Percentiles rank a stretch among this genome's conserved stretches.
phyloP scores from a whole-genome alignment of 352 stramenopile species.

The Peronospora destructor region DNA sequence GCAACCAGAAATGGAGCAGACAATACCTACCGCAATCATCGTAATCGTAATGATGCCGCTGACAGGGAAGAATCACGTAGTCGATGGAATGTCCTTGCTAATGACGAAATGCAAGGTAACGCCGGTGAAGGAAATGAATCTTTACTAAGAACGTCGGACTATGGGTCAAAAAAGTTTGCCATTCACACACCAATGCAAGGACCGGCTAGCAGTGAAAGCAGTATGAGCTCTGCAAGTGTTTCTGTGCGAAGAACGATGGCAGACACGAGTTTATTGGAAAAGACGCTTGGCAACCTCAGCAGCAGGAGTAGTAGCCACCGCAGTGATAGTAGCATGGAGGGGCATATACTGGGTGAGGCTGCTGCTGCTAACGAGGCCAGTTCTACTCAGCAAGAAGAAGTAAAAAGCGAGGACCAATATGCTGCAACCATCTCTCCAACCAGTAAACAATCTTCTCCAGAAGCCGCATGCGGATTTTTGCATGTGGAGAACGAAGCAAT shows the following conservation, averaged over 20 bases:
- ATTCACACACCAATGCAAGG: slow-evolving; percentile 1
- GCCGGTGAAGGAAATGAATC: slow-evolving; percentile 4
- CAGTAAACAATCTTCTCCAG: neutral
- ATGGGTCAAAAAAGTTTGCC: slow-evolving; percentile 5
- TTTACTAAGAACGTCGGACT: slow-evolving; percentile 7
- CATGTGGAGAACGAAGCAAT: slow-evolving; percentile 4
- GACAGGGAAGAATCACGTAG: slow-evolving; percentile 4
- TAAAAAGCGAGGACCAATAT: slow-evolving; percentile 1
- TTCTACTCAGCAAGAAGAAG: slow-evolving; percentile 8
- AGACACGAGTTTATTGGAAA: slow-evolving; percentile 59
- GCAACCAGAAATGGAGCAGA: neutral
- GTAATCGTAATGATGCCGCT: slow-evolving; percentile 6
- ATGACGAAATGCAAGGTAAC: slow-evolving; percentile 1
- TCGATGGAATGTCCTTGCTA: slow-evolving; percentile 9
- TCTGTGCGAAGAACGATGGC: slow-evolving; percentile 49
- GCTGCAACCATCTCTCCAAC: slow-evolving; percentile 2
- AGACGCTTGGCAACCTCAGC: slow-evolving; percentile 57
- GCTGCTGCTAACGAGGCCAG: slow-evolving; percentile 4
- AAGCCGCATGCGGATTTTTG: neutral
- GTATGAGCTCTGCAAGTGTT: slow-evolving; percentile 36
- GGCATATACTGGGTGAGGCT: slow-evolving; percentile 1
- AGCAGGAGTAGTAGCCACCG: slow-evolving; percentile 40
- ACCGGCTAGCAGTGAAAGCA: slow-evolving; percentile 31
- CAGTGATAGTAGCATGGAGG: slow-evolving; percentile 3
- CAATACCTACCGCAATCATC: neutral